phyloP scores from a whole-genome alignment of 768 basidiomycete genomes.

The Xanthoconium stramineum region DNA sequence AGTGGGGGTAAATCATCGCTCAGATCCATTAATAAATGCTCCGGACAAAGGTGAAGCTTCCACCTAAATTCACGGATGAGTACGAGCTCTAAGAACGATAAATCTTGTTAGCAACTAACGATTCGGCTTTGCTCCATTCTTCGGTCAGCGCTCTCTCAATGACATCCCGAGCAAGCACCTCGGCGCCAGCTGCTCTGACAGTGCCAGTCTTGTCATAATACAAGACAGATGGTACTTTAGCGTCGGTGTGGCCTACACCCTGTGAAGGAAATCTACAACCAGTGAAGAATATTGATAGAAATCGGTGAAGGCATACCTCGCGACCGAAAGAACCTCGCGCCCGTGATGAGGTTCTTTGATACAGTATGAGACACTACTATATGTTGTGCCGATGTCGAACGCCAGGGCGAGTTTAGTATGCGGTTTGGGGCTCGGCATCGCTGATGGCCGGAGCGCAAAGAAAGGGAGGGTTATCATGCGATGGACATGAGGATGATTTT shows the following conservation, averaged over 20 bases:
- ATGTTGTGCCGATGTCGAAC: slow-evolving; percentile 47
- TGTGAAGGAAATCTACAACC: slow-evolving; percentile 35
- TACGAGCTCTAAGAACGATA: neutral
- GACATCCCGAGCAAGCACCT: neutral
- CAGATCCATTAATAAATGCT: neutral
- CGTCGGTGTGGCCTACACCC: neutral
- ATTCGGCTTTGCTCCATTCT: neutral
- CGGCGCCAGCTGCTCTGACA: neutral
- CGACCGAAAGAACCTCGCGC: slow-evolving; percentile 5
- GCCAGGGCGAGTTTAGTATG: slow-evolving; percentile 36
- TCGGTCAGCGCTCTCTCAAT: neutral
- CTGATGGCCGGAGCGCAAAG: too few relatives aligned
- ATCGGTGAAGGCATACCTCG: neutral
- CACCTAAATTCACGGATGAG: too few relatives aligned
- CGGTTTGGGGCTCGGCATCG: too few relatives aligned
- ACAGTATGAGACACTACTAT: slow-evolving; percentile 40
- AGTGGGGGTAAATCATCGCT: neutral
- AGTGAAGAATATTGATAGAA: slow-evolving; percentile 1
- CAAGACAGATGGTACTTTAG: neutral
- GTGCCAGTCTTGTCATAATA: neutral
- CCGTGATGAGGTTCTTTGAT: slow-evolving; percentile 7
- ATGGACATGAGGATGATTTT: too few relatives aligned
- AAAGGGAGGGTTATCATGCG: too few relatives aligned
- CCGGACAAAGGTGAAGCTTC: too few relatives aligned
- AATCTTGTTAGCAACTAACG: neutral